Evolutionary conservation across 2,329 filamentous ascomycete species (phyloP).

Genomic region (Cercospora sp.): DNA sequence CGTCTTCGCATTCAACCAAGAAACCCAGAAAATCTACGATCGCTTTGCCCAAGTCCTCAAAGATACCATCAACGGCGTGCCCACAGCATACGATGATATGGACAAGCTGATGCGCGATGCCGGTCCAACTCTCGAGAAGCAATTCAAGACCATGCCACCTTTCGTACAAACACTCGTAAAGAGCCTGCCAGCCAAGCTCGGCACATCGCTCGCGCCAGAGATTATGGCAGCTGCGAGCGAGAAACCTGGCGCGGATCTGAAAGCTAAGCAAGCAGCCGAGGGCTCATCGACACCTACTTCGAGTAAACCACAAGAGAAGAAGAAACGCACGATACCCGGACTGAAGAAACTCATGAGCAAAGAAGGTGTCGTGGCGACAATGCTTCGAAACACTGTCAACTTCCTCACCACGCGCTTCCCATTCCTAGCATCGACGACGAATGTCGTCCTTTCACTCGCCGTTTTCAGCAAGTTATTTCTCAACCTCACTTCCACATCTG

Average conservation of each 20-base stretch:
- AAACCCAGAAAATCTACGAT: slow-evolving; percentile 76
- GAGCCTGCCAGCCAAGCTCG: slow-evolving; percentile 78
- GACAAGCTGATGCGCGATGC: slow-evolving; percentile 64
- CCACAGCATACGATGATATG: slow-evolving; percentile 91
- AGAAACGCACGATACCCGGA: slow-evolving; percentile 65
- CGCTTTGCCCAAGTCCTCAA: slow-evolving; percentile 89
- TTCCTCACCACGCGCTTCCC: slow-evolving; percentile 86
- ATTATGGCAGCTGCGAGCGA: slow-evolving; percentile 78
- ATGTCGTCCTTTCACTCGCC: slow-evolving; percentile 85
- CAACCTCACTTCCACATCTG: neutral
- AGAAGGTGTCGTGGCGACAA: slow-evolving; percentile 78
- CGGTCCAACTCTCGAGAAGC: slow-evolving; percentile 63
- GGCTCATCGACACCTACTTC: slow-evolving; percentile 43
- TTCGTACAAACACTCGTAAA: slow-evolving; percentile 85
- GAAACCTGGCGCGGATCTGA: slow-evolving; percentile 54
- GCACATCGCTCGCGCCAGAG: slow-evolving; percentile 73
- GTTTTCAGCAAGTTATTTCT: slow-evolving; percentile 68
- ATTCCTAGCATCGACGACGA: slow-evolving; percentile 79
- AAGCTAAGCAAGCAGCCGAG: slow-evolving; percentile 36
- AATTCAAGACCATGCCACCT: slow-evolving; percentile 67
- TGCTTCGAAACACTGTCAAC: slow-evolving; percentile 87
- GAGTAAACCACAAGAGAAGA: slow-evolving; percentile 30
- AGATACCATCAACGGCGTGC: slow-evolving; percentile 87
- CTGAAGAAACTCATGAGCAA: slow-evolving; percentile 80
- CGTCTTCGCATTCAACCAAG: slow-evolving; percentile 78